These are phyloP conservation scores for Warburgia ugandensis DNA, from an alignment of 164 flowering plant genomes.

Conservation along the genomic window DNA sequence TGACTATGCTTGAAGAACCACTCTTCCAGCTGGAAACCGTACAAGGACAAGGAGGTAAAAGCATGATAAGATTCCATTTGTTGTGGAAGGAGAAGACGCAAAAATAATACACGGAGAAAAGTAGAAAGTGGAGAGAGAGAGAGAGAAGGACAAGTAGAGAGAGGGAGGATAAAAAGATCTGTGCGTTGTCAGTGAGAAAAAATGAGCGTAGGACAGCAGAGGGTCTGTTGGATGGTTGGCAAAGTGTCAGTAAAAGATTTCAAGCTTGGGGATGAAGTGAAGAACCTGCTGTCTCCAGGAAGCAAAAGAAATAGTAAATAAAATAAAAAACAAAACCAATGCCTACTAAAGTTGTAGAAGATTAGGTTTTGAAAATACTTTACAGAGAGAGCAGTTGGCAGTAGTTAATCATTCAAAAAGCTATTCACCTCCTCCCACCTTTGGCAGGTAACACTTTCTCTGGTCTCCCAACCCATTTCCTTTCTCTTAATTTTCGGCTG, in stretches of 20 bases:
- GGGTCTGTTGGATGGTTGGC: conserved; percentile 60
- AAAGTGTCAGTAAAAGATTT: conserved; percentile 74
- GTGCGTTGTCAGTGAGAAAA: conserved; percentile 51
- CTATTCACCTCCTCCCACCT: conserved; percentile 38
- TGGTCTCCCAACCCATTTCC: conserved; percentile 5
- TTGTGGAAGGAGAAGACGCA: conserved; percentile 13
- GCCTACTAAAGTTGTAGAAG: no score
- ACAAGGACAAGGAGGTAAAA: conserved; percentile 53
- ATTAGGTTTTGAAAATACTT: no score
- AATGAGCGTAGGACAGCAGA: conserved; percentile 77
- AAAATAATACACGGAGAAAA: conserved; percentile 16
- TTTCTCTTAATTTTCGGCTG: background rate
- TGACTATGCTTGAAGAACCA: no score
- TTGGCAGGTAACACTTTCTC: conserved; percentile 48
- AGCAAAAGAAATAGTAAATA: no score
- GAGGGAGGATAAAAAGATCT: conserved; percentile 9
- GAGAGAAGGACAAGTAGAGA: background rate
- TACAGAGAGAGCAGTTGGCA: conserved; percentile 66
- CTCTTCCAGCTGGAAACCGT: conserved; percentile 62
- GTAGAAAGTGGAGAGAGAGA: conserved; percentile 4
- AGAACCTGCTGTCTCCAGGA: conserved; percentile 44
- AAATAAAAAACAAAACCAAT: no score
- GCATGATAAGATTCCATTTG: conserved; percentile 55
- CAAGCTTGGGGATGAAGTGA: conserved; percentile 76
- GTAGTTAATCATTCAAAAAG: conserved; percentile 57